Conservation (phyloP, 129 eudicot species). For the Flaveria brownii region DNA sequence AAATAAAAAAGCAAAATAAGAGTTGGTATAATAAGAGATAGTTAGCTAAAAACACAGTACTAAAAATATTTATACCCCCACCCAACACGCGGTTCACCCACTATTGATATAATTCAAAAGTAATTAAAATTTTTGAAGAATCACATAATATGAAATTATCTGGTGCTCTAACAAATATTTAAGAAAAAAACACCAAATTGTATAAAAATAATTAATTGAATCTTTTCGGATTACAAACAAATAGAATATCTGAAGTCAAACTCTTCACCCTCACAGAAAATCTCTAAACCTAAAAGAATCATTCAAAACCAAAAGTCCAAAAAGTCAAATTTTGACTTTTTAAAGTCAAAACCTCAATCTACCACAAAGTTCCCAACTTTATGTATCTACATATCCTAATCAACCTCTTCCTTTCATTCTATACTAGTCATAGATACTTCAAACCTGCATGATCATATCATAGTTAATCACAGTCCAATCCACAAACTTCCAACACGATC, state of each 20-base stretch:
- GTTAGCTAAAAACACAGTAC: too few species aligned
- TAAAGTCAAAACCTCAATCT: constrained; percentile 21
- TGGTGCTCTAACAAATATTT: too few species aligned
- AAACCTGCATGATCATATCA: neutral
- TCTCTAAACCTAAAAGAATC: neutral
- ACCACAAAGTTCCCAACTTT: constrained; percentile 25
- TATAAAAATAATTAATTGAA: too few species aligned
- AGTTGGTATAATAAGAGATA: too few species aligned
- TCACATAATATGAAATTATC: too few species aligned
- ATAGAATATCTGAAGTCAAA: neutral
- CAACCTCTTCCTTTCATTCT: constrained; percentile 23
- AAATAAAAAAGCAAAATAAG: too few species aligned
- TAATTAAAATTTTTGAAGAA: too few species aligned
- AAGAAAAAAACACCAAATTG: too few species aligned
- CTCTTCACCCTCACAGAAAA: neutral
- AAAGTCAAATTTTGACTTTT: neutral
- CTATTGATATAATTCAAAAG: too few species aligned
- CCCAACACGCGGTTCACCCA: too few species aligned
- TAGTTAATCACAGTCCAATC: constrained; percentile 52
- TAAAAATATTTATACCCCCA: too few species aligned
- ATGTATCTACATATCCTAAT: constrained; percentile 31
- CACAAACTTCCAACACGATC: constrained; percentile 58
- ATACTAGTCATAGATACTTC: constrained; percentile 22
- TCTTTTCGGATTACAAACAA: too few species aligned
- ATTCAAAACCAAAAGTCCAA: neutral